Percentiles rank a stretch among this genome's conserved stretches.
phyloP scores from a whole-genome alignment of 352 stramenopile genomes.

The Phytophthora meadii region DNA sequence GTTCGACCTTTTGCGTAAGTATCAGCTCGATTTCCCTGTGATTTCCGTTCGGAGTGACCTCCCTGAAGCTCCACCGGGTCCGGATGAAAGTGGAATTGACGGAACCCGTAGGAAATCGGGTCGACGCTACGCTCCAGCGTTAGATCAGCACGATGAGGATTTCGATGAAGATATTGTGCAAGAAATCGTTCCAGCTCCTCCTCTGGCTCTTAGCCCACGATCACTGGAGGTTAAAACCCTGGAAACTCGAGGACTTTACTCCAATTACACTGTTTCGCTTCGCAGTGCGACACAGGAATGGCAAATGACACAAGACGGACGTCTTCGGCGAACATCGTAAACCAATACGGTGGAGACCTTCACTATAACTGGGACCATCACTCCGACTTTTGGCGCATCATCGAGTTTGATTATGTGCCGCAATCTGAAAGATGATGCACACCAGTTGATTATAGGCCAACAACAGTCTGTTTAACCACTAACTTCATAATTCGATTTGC shows the following conservation, averaged over 20 bases:
- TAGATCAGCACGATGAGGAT: conserved; percentile 28
- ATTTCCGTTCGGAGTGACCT: conserved; percentile 32
- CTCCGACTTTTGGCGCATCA: conserved; percentile 1
- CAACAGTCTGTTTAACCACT: not conserved
- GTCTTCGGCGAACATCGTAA: conserved; percentile 35
- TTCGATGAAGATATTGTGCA: conserved; percentile 9
- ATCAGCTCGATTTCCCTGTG: conserved; percentile 41
- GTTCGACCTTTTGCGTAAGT: conserved; percentile 35
- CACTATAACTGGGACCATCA: not conserved
- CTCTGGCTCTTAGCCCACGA: conserved; percentile 21
- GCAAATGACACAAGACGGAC: conserved; percentile 54
- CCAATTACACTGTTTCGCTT: conserved; percentile 43
- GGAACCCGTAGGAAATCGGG: conserved; percentile 3
- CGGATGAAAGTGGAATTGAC: not conserved
- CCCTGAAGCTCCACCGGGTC: not conserved
- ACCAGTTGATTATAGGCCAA: conserved; percentile 5
- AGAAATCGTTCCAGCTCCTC: not conserved
- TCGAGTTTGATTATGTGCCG: conserved; percentile 9
- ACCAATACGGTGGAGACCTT: not conserved
- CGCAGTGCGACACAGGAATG: conserved; percentile 53
- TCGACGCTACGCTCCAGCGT: conserved; percentile 30
- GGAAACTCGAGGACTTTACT: conserved; percentile 33
- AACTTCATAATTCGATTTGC: conserved; percentile 3
- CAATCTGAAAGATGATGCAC: conserved; percentile 4
- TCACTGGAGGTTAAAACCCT: conserved; percentile 20